phyloP scores from a whole-genome alignment of 2,329 filamentous ascomycete genomes.

The Alternaria gaisen region DNA sequence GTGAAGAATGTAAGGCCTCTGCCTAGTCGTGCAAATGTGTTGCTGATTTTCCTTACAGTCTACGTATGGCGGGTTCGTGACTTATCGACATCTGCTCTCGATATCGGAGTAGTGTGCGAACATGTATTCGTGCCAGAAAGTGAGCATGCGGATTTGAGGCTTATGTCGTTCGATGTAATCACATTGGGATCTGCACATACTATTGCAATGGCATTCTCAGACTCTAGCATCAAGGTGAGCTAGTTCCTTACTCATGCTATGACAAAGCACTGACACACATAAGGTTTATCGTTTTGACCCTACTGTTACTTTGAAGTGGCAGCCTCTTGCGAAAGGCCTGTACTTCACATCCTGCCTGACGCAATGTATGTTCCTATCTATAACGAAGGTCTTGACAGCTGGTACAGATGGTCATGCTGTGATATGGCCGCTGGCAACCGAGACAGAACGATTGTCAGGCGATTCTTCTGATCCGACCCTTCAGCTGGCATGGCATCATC shows the following conservation, averaged over 20 bases:
- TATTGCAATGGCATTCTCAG: conserved; percentile 80
- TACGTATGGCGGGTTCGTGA: conserved; percentile 77
- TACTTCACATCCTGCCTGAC: conserved; percentile 73
- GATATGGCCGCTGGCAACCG: conserved; percentile 61
- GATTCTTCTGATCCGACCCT: conserved; percentile 22
- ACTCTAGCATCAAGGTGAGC: conserved; percentile 74
- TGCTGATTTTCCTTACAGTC: conserved; percentile 56
- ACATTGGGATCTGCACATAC: conserved; percentile 55
- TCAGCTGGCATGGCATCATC: conserved; percentile 40
- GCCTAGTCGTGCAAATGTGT: neutral
- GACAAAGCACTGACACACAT: conserved; percentile 1
- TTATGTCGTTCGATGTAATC: conserved; percentile 77
- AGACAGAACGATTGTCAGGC: conserved; percentile 14
- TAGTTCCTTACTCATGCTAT: neutral
- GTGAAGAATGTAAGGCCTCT: conserved; percentile 68
- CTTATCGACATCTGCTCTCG: conserved; percentile 59
- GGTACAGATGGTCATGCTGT: conserved; percentile 83
- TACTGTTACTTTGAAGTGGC: conserved; percentile 42
- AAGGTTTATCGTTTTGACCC: conserved; percentile 58
- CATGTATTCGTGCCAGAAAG: conserved; percentile 60
- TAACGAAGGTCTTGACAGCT: conserved; percentile 66
- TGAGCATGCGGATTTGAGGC: conserved; percentile 73
- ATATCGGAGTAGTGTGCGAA: conserved; percentile 63
- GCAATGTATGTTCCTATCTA: conserved; percentile 60
- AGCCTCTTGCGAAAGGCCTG: conserved; percentile 46